A percentile compares a stretch with the other conserved stretches of the same genome.
Conservation (phyloP, 768 basidiomycete genomes). For the Phylloporus sp. region DNA sequence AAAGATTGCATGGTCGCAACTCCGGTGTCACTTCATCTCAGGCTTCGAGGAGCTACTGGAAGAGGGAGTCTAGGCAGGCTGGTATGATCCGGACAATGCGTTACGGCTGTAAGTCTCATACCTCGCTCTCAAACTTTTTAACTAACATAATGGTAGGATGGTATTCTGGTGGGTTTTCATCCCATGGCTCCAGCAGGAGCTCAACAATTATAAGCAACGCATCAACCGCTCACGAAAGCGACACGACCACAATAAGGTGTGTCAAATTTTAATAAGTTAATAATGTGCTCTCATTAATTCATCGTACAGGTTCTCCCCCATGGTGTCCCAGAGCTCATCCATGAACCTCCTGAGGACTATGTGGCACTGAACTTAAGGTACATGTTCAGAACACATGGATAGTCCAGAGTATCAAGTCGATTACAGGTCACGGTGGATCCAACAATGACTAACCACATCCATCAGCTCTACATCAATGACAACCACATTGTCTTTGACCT, state of each 20-base stretch:
- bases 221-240: background rate
- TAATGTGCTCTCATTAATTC: too few relatives aligned
- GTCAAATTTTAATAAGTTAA: too few relatives aligned
- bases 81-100: background rate
- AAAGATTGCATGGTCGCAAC: too few relatives aligned
- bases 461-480: too few relatives aligned
- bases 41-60: too few relatives aligned
- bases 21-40: too few relatives aligned
- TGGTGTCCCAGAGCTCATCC: slow-evolving; percentile 37
- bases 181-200: background rate
- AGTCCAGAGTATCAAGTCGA: too few relatives aligned
- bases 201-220: background rate
- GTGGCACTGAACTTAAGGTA: slow-evolving; percentile 34
- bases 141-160: background rate
- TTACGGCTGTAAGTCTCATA: background rate
- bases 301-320: slow-evolving; percentile 35
- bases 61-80: too few relatives aligned
- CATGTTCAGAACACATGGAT: background rate
- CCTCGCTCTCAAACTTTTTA: too few relatives aligned
- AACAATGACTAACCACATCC: too few relatives aligned
- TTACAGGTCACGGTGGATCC: background rate
- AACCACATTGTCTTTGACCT: too few relatives aligned
- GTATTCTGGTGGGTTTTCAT: background rate
- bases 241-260: background rate
- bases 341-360: slow-evolving; percentile 25